A percentile compares a stretch with the other conserved stretches of the same genome.
These are phyloP conservation scores for Cladosporium sp. DNA, from an alignment of 2,329 filamentous ascomycete species.

Conservation along the genomic window DNA sequence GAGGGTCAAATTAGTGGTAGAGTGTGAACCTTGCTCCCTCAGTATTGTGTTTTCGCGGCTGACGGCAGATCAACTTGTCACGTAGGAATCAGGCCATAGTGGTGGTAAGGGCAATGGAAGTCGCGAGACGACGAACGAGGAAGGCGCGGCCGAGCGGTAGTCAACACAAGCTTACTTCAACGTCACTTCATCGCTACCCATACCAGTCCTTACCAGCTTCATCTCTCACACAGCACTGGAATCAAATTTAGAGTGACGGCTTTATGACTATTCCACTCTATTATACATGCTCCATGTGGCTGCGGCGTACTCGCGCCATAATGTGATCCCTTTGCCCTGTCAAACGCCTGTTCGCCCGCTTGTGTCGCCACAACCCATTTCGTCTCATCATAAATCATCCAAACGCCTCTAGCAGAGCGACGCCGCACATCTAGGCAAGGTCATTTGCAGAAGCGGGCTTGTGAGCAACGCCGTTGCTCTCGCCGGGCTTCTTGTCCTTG, in stretches of 20 bases:
- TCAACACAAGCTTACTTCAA: slow-evolving; percentile 15
- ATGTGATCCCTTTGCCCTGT: background rate
- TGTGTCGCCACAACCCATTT: slow-evolving; percentile 6
- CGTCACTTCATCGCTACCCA: background rate
- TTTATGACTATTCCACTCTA: slow-evolving; percentile 12
- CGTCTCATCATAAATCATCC: slow-evolving; percentile 22
- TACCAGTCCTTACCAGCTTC: background rate
- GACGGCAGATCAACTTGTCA: background rate
- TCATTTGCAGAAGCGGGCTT: slow-evolving; percentile 17
- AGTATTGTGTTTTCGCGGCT: background rate
- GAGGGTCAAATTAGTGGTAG: background rate
- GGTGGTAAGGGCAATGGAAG: background rate
- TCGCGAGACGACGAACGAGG: slow-evolving; percentile 1
- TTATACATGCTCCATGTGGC: slow-evolving; percentile 5
- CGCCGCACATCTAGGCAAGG: background rate
- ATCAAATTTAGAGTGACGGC: slow-evolving; percentile 2
- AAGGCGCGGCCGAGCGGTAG: background rate
- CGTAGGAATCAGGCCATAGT: background rate
- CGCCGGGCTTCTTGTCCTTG: slow-evolving; percentile 35
- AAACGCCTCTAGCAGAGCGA: background rate
- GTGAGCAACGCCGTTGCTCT: slow-evolving; percentile 29
- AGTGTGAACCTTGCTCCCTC: background rate
- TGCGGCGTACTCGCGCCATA: slow-evolving; percentile 4
- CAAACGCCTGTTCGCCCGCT: slow-evolving; percentile 15
- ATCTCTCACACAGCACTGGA: background rate